phyloP scores from a whole-genome alignment of 129 eudicot species.

The Saussurea involucrata region DNA sequence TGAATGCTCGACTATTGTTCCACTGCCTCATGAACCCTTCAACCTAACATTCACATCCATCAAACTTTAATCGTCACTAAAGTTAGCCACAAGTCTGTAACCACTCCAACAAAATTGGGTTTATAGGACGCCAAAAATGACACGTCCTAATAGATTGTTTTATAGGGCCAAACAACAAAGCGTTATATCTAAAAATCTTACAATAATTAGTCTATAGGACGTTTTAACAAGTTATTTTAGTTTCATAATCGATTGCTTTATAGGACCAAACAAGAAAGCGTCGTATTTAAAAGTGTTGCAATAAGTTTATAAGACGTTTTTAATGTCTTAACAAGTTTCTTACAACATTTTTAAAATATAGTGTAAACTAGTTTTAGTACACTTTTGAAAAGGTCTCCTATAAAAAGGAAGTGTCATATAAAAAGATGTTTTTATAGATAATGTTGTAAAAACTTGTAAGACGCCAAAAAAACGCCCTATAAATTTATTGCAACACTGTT shows the following conservation, averaged over 20 bases:
- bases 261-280: no score
- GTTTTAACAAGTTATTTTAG: background rate
- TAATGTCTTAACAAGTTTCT: no score
- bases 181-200: background rate
- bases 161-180: background rate
- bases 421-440: background rate
- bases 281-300: no score
- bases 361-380: no score
- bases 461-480: background rate
- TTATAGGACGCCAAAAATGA: background rate
- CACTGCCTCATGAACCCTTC: slow-evolving; percentile 11
- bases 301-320: no score
- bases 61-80: background rate
- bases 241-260: no score
- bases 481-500: background rate
- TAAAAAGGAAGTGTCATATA: background rate
- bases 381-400: background rate
- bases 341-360: background rate
- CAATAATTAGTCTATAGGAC: background rate
- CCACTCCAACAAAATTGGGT: background rate
- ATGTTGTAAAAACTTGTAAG: background rate
- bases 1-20: slow-evolving; percentile 7
- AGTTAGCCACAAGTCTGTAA: background rate
- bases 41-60: slow-evolving; percentile 12
- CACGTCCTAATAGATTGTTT: background rate